These are phyloP conservation scores for Saturnispora halmiae DNA, from an alignment of 805 yeast genomes.

Conservation along the genomic window DNA sequence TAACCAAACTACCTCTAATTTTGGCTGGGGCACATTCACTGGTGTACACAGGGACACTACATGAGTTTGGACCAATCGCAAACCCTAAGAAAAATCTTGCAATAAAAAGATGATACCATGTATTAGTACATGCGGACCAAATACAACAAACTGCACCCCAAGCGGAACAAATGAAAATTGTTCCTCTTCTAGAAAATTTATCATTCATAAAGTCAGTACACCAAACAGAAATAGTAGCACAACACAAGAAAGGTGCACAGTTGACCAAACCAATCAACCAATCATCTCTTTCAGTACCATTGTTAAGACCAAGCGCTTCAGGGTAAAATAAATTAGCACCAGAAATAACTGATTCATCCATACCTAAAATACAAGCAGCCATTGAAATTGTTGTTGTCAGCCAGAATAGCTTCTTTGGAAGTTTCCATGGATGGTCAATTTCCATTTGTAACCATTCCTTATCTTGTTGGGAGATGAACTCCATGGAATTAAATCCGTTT, in stretches of 20 bases:
- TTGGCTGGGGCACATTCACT: conserved; percentile 57
- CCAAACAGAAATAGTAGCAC: conserved; percentile 56
- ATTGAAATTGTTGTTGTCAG: conserved; percentile 60
- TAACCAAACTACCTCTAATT: conserved; percentile 58
- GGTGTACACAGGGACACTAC: conserved; percentile 66
- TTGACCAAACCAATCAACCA: conserved; percentile 58
- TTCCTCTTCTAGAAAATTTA: conserved; percentile 53
- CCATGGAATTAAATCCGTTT: conserved; percentile 47
- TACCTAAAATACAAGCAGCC: conserved; percentile 75
- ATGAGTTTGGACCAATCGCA: conserved; percentile 66
- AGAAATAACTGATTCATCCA: conserved; percentile 69
- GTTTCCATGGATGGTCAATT: conserved; percentile 36
- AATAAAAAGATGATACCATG: conserved; percentile 61
- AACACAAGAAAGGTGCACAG: conserved; percentile 62
- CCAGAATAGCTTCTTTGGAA: conserved; percentile 39
- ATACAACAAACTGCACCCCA: conserved; percentile 54
- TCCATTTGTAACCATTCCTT: conserved; percentile 42
- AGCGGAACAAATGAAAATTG: conserved; percentile 54
- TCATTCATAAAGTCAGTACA: conserved; percentile 50
- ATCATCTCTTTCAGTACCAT: conserved; percentile 38
- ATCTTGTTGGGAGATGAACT: conserved; percentile 45
- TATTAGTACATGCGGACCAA: conserved; percentile 57
- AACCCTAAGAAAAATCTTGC: conserved; percentile 58
- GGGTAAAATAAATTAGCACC: conserved; percentile 66
- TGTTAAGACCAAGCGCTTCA: conserved; percentile 40